A percentile compares a stretch with the other conserved stretches of the same genome.
These are phyloP conservation scores for Argentina anserina DNA, from an alignment of 306 rosid genomes.

Conservation along the genomic window DNA sequence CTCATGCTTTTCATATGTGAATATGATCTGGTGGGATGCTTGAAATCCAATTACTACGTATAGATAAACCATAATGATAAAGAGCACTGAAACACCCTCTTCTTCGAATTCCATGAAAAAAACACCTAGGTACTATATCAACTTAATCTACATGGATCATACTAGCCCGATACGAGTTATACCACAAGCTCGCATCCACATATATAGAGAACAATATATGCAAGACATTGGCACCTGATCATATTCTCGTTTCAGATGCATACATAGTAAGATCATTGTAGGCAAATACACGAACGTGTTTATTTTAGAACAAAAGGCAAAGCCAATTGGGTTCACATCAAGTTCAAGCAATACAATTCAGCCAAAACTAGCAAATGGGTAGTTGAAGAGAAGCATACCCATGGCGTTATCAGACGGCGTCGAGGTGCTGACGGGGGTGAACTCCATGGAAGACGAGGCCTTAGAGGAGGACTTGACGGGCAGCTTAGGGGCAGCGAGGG, in stretches of 20 bases:
- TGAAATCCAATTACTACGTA: no score
- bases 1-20: no score
- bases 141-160: no score
- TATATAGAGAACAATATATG: background rate
- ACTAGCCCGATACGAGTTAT: no score
- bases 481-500: constrained; percentile 93
- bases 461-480: constrained; percentile 34
- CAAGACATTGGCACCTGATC: background rate
- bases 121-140: no score
- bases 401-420: constrained; percentile 20
- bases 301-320: background rate
- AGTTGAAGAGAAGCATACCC: constrained; percentile 32
- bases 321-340: background rate
- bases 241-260: background rate
- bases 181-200: background rate
- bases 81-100: background rate
- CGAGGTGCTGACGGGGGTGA: constrained; percentile 22
- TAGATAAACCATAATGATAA: background rate
- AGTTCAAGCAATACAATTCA: background rate
- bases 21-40: no score
- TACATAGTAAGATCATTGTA: no score
- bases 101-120: no score
- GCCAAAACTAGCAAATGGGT: background rate
- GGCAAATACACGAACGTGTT: no score
- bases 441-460: constrained; percentile 47